Evolutionary conservation across 1,139 yeast genomes (phyloP), one percentile per base, ranked within the genome.

Genomic region (Debaryomyces coudertii): DNA sequence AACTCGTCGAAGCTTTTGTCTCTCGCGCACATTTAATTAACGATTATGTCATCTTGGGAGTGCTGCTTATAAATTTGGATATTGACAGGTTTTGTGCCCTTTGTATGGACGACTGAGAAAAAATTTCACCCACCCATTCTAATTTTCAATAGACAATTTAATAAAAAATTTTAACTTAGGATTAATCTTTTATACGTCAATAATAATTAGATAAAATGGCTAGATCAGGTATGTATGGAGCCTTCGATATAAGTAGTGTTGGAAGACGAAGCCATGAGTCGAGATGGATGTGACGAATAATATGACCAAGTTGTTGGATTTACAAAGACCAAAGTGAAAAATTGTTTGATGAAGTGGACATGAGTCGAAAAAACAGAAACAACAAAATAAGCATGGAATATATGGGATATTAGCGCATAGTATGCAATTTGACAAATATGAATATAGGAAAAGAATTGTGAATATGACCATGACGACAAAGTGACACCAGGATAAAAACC

Each of bases 191-290:
- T 24, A 44, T 23, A 43, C 33, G 34, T 43, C 34, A 45, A 53
- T 50, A 58, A 20, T 29, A 38, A 38, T 16, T 38, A 38, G 23
- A 38, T 12, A 73, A 63, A 71, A 79, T 80, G 84, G 83, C 81
- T 75, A 79, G 76, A 74, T 76, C 83, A 68, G 84, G 84, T 79
- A 79, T 76, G 84, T 79, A 55, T 47, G 22, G 33, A 11, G 27
- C 25, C 34, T 36, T 18, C 14, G 20, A 18, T 5, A 15, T 24
- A 12, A 36, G 25, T 36, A 23, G 40, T 27, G 40, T 25, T 27
- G 40, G 25, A 18, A 14, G 12, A 27, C 12, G 24, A 27, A 18
- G 31, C 14, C 40, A 12, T 36, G 40, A 36, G 30, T 25, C 30
- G 5, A 20, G 22, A 15, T 36, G 27, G 7, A 7, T 12, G 4